These are phyloP conservation scores for Suillus fuscotomentosus DNA, from an alignment of 768 basidiomycete genomes.

Conservation along the genomic window DNA sequence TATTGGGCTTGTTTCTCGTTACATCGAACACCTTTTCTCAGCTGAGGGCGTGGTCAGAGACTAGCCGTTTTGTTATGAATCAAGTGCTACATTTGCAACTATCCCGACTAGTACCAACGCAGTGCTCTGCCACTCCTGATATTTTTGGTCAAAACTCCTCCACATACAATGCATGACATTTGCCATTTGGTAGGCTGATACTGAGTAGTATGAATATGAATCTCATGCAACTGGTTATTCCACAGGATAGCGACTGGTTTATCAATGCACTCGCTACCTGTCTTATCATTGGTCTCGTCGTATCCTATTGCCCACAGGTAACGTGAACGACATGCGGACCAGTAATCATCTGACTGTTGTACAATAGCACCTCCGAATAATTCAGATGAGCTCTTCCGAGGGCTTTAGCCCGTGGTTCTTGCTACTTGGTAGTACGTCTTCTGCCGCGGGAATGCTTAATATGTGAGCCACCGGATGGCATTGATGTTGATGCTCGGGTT, in stretches of 20 bases:
- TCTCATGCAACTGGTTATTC: not conserved
- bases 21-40: not conserved
- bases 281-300: conserved; percentile 69
- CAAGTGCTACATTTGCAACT: not conserved
- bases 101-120: not conserved
- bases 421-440: conserved; percentile 82
- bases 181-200: not conserved
- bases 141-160: not conserved
- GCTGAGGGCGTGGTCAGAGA: not conserved
- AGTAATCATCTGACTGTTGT: not conserved
- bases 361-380: conserved; percentile 74
- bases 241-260: conserved; percentile 71
- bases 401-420: conserved; percentile 93
- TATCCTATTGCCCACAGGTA: conserved; percentile 87
- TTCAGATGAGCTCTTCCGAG: conserved; percentile 72
- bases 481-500: not conserved
- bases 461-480: conserved; percentile 45
- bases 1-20: not conserved
- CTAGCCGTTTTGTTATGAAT: not conserved
- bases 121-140: not conserved
- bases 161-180: not conserved
- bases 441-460: conserved; percentile 82
- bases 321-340: conserved; percentile 4
- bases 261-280: conserved; percentile 58
- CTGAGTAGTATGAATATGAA: not conserved